Evolutionary conservation across 2,329 filamentous ascomycete species (phyloP).

Genomic region (Raffaelea albimanens): DNA sequence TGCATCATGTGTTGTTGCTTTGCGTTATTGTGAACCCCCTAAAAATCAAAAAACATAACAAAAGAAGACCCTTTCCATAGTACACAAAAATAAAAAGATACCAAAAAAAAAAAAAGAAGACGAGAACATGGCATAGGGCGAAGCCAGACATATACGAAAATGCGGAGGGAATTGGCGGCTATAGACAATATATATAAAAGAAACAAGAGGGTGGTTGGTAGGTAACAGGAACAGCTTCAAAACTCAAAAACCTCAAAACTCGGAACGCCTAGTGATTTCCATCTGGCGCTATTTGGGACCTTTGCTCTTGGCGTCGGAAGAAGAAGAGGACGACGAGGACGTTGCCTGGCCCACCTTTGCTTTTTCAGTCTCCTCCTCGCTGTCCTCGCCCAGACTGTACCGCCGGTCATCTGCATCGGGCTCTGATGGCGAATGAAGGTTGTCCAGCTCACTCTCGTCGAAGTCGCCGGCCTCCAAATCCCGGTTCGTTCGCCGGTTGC

Average conservation of each 20-base stretch:
- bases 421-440: constrained; percentile 46
- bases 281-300: no score
- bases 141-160: no score
- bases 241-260: no score
- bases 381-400: constrained; percentile 49
- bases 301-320: no score
- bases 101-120: neutral
- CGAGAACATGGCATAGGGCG: neutral
- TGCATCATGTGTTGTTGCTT: no score
- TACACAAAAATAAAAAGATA: neutral
- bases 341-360: neutral
- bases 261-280: no score
- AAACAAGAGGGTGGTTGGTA: no score
- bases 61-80: neutral
- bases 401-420: constrained; percentile 32
- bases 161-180: no score
- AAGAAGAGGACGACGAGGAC: no score
- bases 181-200: no score
- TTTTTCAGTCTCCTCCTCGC: constrained; percentile 46
- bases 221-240: no score
- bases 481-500: constrained; percentile 31
- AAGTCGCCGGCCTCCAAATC: constrained; percentile 57
- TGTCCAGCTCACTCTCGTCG: constrained; percentile 56
- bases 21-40: no score
- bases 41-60: neutral